Percentiles rank a stretch among this genome's conserved stretches.
Evolutionary conservation across 225 moss, liverwort and hornwort species (phyloP).

Genomic region (Physcomitrium patens): DNA sequence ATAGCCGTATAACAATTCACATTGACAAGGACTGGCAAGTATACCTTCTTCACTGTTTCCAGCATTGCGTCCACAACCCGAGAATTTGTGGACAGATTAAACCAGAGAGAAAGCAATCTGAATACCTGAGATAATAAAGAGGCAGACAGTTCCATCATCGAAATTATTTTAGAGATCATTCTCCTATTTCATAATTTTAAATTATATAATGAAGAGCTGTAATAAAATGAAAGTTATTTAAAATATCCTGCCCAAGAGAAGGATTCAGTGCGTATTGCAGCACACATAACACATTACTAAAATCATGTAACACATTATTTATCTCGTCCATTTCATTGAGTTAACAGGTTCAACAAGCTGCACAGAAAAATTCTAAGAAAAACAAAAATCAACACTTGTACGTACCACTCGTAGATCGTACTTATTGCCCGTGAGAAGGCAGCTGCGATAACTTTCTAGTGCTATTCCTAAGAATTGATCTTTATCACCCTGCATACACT

Average conservation of each 20-base stretch:
- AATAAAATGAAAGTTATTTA: slow-evolving; percentile 12
- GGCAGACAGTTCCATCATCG: slow-evolving; percentile 7
- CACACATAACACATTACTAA: slow-evolving; percentile 4
- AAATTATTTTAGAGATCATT: slow-evolving; percentile 5
- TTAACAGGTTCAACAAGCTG: slow-evolving; percentile 6
- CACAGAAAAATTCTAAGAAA: not conserved
- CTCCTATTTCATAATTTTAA: slow-evolving; percentile 8
- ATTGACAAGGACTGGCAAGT: slow-evolving; percentile 11
- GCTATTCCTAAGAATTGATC: slow-evolving; percentile 81
- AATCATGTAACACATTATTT: not conserved
- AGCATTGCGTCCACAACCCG: slow-evolving; percentile 83
- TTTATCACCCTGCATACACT: slow-evolving; percentile 73
- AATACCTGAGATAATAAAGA: slow-evolving; percentile 69
- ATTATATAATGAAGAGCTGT: not conserved
- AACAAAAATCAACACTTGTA: not conserved
- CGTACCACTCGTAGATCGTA: slow-evolving; percentile 95
- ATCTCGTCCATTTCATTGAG: not conserved
- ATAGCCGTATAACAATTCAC: not conserved
- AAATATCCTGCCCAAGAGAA: not conserved
- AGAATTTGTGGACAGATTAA: slow-evolving; percentile 70
- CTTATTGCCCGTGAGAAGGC: slow-evolving; percentile 81
- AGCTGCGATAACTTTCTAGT: slow-evolving; percentile 72
- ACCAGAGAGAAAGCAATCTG: slow-evolving; percentile 90
- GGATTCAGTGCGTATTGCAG: not conserved
- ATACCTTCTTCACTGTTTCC: slow-evolving; percentile 79